Conservation (phyloP, 1,284 basidiomycete genomes). For the Apiotrichum gamsii region DNA sequence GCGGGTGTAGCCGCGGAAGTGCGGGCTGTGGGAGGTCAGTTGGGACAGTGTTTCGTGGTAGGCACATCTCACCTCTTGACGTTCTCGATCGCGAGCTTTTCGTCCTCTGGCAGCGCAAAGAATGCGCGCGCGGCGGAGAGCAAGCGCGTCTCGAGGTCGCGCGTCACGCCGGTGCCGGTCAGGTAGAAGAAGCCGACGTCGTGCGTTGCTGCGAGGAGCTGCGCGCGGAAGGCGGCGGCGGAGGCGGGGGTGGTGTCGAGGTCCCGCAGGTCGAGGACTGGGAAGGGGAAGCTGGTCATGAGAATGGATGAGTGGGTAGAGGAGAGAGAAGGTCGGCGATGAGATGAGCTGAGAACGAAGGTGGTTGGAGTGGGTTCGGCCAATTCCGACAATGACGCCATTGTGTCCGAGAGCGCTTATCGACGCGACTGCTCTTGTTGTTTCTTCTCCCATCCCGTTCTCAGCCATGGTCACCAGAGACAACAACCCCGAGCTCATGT, state of each 20-base stretch:
- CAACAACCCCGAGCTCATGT: too few species aligned
- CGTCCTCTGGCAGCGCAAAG: conserved; percentile 29
- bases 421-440: too few species aligned
- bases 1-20: conserved; percentile 17
- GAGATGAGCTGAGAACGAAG: too few species aligned
- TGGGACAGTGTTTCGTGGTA: background rate
- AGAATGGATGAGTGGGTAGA: too few species aligned
- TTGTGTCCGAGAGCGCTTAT: too few species aligned
- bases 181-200: conserved; percentile 36
- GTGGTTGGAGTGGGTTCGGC: too few species aligned
- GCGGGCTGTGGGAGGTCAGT: conserved; percentile 9
- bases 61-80: conserved; percentile 15
- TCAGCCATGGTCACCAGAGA: too few species aligned
- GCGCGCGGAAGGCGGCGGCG: conserved; percentile 5
- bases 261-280: conserved; percentile 15
- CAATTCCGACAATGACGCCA: too few species aligned
- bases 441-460: too few species aligned
- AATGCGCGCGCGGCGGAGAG: conserved; percentile 24
- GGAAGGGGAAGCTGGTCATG: conserved; percentile 16
- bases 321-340: too few species aligned
- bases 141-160: conserved; percentile 23
- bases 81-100: conserved; percentile 30
- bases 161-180: conserved; percentile 27
- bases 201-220: conserved; percentile 14
- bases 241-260: conserved; percentile 4